Evolutionary conservation across 345 rosid species (phyloP).

Genomic region (Citrus glauca): DNA sequence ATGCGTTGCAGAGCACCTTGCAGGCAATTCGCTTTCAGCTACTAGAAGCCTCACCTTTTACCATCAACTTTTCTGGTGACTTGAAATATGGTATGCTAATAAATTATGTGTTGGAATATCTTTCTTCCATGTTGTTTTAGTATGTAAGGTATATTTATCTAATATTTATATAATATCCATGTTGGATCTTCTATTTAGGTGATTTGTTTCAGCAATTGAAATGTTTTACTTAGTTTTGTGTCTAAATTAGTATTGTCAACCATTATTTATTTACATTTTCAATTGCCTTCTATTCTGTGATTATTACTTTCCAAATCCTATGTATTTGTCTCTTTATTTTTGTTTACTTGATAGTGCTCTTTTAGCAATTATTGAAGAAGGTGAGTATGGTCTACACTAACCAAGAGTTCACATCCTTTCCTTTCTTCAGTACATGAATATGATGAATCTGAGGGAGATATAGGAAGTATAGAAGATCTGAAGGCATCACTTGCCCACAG

Average conservation of each 20-base stretch:
- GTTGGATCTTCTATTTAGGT: slow-evolving; percentile 1
- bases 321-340: neutral
- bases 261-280: neutral
- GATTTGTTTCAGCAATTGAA: neutral
- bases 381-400: neutral
- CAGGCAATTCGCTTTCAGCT: slow-evolving; percentile 86
- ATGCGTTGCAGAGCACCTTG: slow-evolving; percentile 51
- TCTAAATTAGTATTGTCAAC: neutral
- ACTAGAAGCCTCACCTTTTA: slow-evolving; percentile 68
- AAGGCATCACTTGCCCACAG: slow-evolving; percentile 47
- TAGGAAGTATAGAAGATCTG: slow-evolving; percentile 42
- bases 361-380: neutral
- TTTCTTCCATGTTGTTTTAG: neutral
- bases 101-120: neutral
- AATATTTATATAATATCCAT: neutral
- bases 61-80: slow-evolving; percentile 77
- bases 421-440: slow-evolving; percentile 42
- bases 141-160: neutral
- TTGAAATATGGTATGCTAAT: slow-evolving; percentile 68
- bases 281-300: neutral
- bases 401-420: neutral
- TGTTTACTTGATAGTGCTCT: neutral
- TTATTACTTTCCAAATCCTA: neutral
- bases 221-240: neutral
- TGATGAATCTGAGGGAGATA: slow-evolving; percentile 29